These are phyloP conservation scores for Aspergillus nomiae DNA, from an alignment of 2,329 filamentous ascomycete genomes.

Conservation along the genomic window DNA sequence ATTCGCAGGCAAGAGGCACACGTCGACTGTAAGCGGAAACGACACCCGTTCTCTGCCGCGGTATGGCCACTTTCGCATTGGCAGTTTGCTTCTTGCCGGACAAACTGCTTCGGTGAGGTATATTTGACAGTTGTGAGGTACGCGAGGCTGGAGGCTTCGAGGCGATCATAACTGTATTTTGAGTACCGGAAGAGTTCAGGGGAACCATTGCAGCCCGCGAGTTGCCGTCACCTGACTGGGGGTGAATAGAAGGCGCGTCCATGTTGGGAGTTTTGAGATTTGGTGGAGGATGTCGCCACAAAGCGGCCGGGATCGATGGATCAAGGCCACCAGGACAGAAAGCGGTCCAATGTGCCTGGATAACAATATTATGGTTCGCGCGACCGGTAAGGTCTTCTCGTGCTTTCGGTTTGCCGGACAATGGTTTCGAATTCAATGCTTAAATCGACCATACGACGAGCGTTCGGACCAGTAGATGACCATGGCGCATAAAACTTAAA, in stretches of 20 bases:
- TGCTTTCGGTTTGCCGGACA: background rate
- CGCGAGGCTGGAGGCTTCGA: slow-evolving; percentile 13
- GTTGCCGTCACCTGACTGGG: slow-evolving; percentile 9
- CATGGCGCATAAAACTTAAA: background rate
- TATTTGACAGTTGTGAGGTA: slow-evolving; percentile 3
- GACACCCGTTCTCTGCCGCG: slow-evolving; percentile 24
- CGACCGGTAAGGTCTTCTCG: background rate
- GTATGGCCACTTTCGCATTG: slow-evolving; percentile 35
- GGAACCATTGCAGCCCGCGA: slow-evolving; percentile 12
- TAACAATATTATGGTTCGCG: background rate
- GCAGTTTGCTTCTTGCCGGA: slow-evolving; percentile 16
- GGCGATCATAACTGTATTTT: slow-evolving; percentile 12
- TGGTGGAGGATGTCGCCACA: background rate
- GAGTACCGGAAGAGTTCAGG: slow-evolving; percentile 11
- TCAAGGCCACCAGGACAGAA: background rate
- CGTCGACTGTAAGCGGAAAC: slow-evolving; percentile 28
- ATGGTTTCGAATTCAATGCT: background rate
- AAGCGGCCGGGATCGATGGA: background rate
- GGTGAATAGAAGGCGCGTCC: slow-evolving; percentile 16
- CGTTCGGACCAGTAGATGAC: background rate
- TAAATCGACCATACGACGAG: background rate
- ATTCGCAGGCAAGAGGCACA: slow-evolving; percentile 43
- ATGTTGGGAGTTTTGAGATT: slow-evolving; percentile 1
- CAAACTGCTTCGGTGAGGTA: slow-evolving; percentile 11
- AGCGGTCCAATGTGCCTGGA: too few relatives aligned